Percentiles rank a stretch among this genome's conserved stretches.
phyloP scores from a whole-genome alignment of 768 basidiomycete genomes.

The Lyophyllum semitale region DNA sequence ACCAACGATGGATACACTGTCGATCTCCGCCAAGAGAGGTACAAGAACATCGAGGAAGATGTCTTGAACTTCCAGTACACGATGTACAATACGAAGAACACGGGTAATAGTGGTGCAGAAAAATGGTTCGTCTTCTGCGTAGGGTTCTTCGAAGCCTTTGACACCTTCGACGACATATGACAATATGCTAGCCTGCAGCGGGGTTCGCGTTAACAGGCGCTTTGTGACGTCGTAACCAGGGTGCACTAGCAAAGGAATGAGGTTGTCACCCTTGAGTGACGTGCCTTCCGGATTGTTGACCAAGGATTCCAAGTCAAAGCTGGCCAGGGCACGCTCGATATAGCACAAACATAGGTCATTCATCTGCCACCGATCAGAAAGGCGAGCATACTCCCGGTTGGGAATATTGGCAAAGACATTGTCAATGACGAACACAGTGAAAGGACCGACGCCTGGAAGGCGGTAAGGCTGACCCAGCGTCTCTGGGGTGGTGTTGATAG shows the following conservation, averaged over 20 bases:
- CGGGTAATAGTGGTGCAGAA: conserved; percentile 79
- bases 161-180: conserved; percentile 82
- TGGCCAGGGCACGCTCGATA: conserved; percentile 80
- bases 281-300: conserved; percentile 58
- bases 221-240: conserved; percentile 89
- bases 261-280: conserved; percentile 48
- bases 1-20: conserved; percentile 54
- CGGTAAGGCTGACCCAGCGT: conserved; percentile 80
- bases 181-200: conserved; percentile 73
- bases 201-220: conserved; percentile 70
- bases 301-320: conserved; percentile 78
- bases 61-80: conserved; percentile 83
- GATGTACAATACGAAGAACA: conserved; percentile 77
- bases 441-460: conserved; percentile 78
- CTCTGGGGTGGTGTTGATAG: conserved; percentile 78
- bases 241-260: conserved; percentile 65
- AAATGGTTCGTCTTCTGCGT: conserved; percentile 68
- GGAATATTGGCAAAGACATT: conserved; percentile 82
- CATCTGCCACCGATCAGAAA: conserved; percentile 82
- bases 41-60: conserved; percentile 88
- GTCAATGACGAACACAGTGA: conserved; percentile 85
- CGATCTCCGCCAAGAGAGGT: conserved; percentile 71
- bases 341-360: conserved; percentile 85
- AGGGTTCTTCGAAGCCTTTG: conserved; percentile 70
- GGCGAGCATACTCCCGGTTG: conserved; percentile 71